Evolutionary conservation across 805 yeast genomes (phyloP).

Genomic region (Starmerella apicola): DNA sequence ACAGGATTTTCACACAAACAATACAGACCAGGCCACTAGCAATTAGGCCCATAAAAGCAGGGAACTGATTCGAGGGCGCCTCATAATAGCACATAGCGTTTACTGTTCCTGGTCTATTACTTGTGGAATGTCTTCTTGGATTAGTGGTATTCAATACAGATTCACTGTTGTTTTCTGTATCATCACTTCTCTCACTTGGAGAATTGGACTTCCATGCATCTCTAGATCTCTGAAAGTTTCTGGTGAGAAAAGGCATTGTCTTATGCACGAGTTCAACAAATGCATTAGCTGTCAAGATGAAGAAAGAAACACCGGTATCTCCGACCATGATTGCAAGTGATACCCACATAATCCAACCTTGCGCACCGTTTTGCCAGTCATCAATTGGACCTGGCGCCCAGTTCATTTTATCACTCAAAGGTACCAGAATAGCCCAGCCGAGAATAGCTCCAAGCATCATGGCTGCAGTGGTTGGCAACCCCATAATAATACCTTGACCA

Average conservation of each 20-base stretch:
- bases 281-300: constrained; percentile 18
- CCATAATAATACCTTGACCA: constrained; percentile 98
- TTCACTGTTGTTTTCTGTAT: not conserved
- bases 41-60: constrained; percentile 41
- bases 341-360: constrained; percentile 96
- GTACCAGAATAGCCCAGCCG: constrained; percentile 91
- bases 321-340: constrained; percentile 87
- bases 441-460: constrained; percentile 81
- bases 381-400: constrained; percentile 89
- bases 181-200: not conserved
- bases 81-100: not conserved
- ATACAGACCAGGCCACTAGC: constrained; percentile 59
- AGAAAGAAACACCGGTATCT: constrained; percentile 73
- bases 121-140: not conserved
- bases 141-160: not conserved
- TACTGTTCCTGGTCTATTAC: not conserved
- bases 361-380: constrained; percentile 89
- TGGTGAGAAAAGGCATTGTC: no score
- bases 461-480: constrained; percentile 75
- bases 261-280: constrained; percentile 1
- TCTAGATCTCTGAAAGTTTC: no score
- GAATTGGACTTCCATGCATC: no score
- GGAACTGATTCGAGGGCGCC: constrained; percentile 1
- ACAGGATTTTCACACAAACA: constrained; percentile 49
- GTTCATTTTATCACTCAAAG: constrained; percentile 49